Conservation (phyloP, 371 early-diverging fungal species). For the Funneliformis caledonium region DNA sequence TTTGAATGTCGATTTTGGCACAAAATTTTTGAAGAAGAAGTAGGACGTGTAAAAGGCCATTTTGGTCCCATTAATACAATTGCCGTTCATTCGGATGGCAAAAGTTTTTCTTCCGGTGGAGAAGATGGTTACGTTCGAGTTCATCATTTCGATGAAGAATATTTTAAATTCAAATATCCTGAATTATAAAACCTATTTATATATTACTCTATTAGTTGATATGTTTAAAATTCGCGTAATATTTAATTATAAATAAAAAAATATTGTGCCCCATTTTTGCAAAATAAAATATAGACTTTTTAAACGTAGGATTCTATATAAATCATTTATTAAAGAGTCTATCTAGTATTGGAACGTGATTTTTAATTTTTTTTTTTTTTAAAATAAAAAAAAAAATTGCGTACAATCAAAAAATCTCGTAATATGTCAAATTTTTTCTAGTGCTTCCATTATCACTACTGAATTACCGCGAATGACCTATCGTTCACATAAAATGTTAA, state of each 20-base stretch:
- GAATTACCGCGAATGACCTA: slow-evolving; percentile 96
- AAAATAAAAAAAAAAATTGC: not conserved
- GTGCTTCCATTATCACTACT: slow-evolving; percentile 86
- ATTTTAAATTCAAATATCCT: slow-evolving; percentile 87
- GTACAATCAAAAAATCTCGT: not conserved
- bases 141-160: slow-evolving; percentile 95
- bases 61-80: slow-evolving; percentile 99
- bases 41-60: slow-evolving; percentile 98
- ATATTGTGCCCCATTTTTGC: not conserved
- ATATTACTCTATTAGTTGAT: not conserved
- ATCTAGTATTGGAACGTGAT: not conserved
- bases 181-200: slow-evolving; percentile 18
- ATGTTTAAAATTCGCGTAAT: not conserved
- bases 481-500: not conserved
- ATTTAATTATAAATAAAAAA: not conserved
- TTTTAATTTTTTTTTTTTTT: not conserved
- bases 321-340: not conserved
- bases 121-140: slow-evolving; percentile 98
- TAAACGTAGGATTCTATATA: not conserved
- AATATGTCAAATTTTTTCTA: slow-evolving; percentile 71
- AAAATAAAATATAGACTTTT: not conserved
- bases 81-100: slow-evolving; percentile 96
- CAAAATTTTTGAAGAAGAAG: slow-evolving; percentile 94
- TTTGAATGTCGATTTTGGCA: slow-evolving; percentile 99
- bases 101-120: slow-evolving; percentile 94